Base-by-base conservation (phyloP, 805 yeast species). In the Clavispora vitiphila region DNA sequence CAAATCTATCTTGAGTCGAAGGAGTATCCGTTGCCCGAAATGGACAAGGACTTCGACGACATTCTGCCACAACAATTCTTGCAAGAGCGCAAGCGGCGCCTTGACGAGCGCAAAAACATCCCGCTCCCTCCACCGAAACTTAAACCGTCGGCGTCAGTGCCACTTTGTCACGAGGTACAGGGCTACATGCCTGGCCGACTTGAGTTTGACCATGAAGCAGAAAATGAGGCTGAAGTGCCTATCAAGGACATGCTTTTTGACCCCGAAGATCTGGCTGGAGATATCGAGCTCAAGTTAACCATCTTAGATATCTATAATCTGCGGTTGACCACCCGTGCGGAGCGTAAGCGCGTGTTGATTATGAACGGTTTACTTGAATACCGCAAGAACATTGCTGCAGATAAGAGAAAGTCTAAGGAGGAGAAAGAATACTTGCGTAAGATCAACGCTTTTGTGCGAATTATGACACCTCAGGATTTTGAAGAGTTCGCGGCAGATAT, bases 171-270 rank as follows among this genome's bases (percentile, higher is more conserved):
- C 57, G 98, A 95, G 56, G 80, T 93, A 47, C 98, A 93, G 61
- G 97, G 96, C 3, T 93, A 82, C 60, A 93, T 93, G 99, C 99
- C 99, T 30, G 99, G 98, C 34, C 79, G 99, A 56, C 69, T 93
- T 47, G 99, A 93, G 62, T 93, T 93, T 61, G 99, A 93, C 56
- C 87, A 83, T 44, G 99, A 93, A 61, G 89, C 86, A 30, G 99
- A 93, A 60, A 93, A 93, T 55, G 99, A 93, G 42, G 98, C 99
- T 0, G 99, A 93, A 63, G 73, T 83, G 42, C 82, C 93, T 0
- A 87, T 93, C 15, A 93, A 93, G 58, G 99, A 93, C 60, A 87
- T 93, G 95, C 77, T 83, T 2, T 93, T 95, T 57, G 98, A 93
- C 54, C 86, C 91, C 0, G 98, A 91, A 39, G 99, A 93, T 56